phyloP scores from a whole-genome alignment of 345 rosid genomes.

The Stellera chamaejasme region DNA sequence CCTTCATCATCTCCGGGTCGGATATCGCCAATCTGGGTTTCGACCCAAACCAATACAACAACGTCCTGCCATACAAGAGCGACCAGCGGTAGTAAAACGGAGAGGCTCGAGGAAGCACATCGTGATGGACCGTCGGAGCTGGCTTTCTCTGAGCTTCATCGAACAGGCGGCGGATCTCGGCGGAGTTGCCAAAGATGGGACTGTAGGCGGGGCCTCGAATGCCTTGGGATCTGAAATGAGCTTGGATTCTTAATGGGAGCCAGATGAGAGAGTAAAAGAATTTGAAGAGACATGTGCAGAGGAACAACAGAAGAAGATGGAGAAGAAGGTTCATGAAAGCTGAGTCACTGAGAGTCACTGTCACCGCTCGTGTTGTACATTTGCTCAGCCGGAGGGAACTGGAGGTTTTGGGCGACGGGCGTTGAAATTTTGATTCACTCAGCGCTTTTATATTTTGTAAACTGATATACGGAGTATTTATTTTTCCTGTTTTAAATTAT shows the following conservation, averaged over 20 bases:
- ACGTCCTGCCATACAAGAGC: slow-evolving; percentile 41
- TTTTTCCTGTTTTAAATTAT: too few species aligned
- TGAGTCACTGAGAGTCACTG: too few species aligned
- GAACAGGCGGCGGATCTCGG: slow-evolving; percentile 35
- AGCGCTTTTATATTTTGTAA: too few species aligned
- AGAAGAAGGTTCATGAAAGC: slow-evolving; percentile 12
- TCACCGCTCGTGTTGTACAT: too few species aligned
- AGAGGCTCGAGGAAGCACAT: slow-evolving; percentile 32
- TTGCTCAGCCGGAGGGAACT: too few species aligned
- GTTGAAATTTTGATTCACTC: too few species aligned
- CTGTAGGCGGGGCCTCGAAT: slow-evolving; percentile 55
- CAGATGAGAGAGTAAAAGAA: slow-evolving; percentile 31
- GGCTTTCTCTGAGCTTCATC: slow-evolving; percentile 40
- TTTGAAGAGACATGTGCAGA: slow-evolving; percentile 25
- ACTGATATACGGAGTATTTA: too few species aligned
- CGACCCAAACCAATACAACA: slow-evolving; percentile 74
- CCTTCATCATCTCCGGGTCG: slow-evolving; percentile 57
- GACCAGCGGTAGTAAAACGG: slow-evolving; percentile 66
- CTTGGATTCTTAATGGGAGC: slow-evolving; percentile 48
- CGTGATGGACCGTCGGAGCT: slow-evolving; percentile 26
- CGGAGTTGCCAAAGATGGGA: slow-evolving; percentile 48
- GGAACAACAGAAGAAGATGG: slow-evolving; percentile 12
- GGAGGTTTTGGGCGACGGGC: too few species aligned
- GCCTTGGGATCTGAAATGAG: slow-evolving; percentile 43
- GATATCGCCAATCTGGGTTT: slow-evolving; percentile 52